Conservation (phyloP, 257 asterid species). For the Sherardia arvensis region DNA sequence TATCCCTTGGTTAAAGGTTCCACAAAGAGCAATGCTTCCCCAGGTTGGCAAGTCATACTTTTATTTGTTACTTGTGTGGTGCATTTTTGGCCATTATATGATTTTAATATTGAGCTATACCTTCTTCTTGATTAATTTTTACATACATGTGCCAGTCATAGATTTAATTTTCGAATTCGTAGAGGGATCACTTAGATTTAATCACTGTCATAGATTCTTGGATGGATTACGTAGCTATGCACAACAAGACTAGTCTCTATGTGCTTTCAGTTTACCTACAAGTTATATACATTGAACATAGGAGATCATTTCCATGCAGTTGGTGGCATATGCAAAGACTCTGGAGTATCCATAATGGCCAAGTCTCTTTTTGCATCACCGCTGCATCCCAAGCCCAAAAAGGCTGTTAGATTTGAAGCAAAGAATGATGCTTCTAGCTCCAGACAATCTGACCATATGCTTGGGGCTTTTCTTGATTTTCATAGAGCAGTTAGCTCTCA, state of each 20-base stretch:
- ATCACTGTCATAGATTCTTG: neutral
- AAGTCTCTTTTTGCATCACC: slow-evolving; percentile 85
- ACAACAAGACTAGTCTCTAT: slow-evolving; percentile 11
- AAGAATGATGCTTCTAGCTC: slow-evolving; percentile 41
- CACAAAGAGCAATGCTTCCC: slow-evolving; percentile 21
- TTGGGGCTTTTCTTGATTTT: slow-evolving; percentile 52
- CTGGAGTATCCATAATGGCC: slow-evolving; percentile 86
- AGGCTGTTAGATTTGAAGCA: slow-evolving; percentile 38
- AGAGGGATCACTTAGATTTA: neutral
- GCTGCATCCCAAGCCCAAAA: slow-evolving; percentile 48
- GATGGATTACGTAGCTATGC: slow-evolving; percentile 8
- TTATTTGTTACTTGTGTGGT: neutral
- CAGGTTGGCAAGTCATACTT: slow-evolving; percentile 36
- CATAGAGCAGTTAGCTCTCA: slow-evolving; percentile 49
- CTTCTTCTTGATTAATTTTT: neutral
- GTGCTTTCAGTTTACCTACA: slow-evolving; percentile 17
- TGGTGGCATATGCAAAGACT: slow-evolving; percentile 73
- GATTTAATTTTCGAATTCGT: neutral
- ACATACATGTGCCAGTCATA: neutral
- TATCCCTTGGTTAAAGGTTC: slow-evolving; percentile 70
- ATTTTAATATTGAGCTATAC: neutral
- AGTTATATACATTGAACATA: slow-evolving; percentile 38
- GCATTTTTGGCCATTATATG: neutral
- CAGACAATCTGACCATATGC: slow-evolving; percentile 55
- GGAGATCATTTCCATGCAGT: slow-evolving; percentile 85